Evolutionary conservation across 371 early-diverging fungal species (phyloP).

Genomic region (Syncephalastrum sp.): DNA sequence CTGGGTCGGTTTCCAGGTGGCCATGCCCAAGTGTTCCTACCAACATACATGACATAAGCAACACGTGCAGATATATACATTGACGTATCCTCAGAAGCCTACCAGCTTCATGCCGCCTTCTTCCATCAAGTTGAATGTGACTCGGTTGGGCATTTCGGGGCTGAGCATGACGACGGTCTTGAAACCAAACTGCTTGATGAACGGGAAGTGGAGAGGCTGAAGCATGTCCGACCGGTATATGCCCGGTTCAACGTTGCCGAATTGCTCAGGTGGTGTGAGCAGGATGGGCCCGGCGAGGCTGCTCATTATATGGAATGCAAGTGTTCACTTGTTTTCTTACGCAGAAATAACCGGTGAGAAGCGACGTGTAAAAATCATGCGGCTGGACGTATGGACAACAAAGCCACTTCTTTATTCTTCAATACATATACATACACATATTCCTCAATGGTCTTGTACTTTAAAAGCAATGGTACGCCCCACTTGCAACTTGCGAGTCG

Average conservation of each 20-base stretch:
- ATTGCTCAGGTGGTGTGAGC: slow-evolving; percentile 81
- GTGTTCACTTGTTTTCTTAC: too few relatives aligned
- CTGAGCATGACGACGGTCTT: slow-evolving; percentile 83
- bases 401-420: not conserved
- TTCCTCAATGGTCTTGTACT: slow-evolving; percentile 52
- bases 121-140: slow-evolving; percentile 78
- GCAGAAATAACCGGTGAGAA: too few relatives aligned
- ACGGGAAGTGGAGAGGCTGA: slow-evolving; percentile 73
- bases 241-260: slow-evolving; percentile 88
- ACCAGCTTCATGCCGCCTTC: slow-evolving; percentile 75
- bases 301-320: too few relatives aligned
- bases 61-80: not conserved
- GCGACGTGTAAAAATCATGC: too few relatives aligned
- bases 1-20: slow-evolving; percentile 51
- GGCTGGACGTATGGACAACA: too few relatives aligned
- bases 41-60: not conserved
- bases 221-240: slow-evolving; percentile 83
- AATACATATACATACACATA: slow-evolving; percentile 1
- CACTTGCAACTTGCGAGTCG: not conserved
- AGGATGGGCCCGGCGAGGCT: slow-evolving; percentile 19
- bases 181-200: slow-evolving; percentile 74
- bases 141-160: slow-evolving; percentile 81
- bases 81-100: slow-evolving; percentile 6
- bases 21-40: slow-evolving; percentile 69
- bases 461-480: slow-evolving; percentile 52